These are phyloP conservation scores for Salix caprea DNA, from an alignment of 345 rosid genomes.

Conservation along the genomic window DNA sequence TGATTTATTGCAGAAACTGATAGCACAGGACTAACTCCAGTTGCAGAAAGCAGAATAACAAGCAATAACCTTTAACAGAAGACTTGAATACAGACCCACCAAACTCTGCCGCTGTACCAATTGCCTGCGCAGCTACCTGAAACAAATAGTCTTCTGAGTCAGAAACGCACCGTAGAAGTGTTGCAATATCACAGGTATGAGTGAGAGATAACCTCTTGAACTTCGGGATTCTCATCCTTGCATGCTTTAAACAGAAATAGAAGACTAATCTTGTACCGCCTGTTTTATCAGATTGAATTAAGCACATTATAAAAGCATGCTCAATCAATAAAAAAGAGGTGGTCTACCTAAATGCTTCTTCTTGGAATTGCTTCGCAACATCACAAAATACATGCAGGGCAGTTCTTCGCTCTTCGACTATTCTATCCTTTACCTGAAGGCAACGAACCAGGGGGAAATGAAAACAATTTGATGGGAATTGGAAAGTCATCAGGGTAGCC, in stretches of 20 bases:
- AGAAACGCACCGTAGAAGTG: background rate
- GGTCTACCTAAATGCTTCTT: constrained; percentile 6
- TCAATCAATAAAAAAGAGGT: background rate
- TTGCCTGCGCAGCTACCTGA: background rate
- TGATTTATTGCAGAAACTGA: too few species aligned
- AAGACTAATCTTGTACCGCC: background rate
- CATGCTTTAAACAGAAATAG: background rate
- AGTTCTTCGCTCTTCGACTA: background rate
- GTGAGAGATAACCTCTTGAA: background rate
- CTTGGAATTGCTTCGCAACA: background rate
- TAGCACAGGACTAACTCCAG: background rate
- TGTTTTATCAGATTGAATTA: constrained; percentile 1
- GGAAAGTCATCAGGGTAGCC: background rate
- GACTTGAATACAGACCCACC: constrained; percentile 10
- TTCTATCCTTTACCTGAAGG: constrained; percentile 2
- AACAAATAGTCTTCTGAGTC: background rate
- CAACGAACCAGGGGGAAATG: background rate
- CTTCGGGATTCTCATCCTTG: constrained; percentile 8
- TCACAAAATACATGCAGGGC: constrained; percentile 6
- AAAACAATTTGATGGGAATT: background rate
- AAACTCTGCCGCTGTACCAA: constrained; percentile 10
- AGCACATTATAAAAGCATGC: background rate
- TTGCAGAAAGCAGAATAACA: background rate
- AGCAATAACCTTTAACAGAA: background rate
- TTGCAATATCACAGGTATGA: background rate